A percentile compares a stretch with the other conserved stretches of the same genome.
Conservation (phyloP, 2,329 filamentous ascomycete genomes). For the Knufia fluminis region DNA sequence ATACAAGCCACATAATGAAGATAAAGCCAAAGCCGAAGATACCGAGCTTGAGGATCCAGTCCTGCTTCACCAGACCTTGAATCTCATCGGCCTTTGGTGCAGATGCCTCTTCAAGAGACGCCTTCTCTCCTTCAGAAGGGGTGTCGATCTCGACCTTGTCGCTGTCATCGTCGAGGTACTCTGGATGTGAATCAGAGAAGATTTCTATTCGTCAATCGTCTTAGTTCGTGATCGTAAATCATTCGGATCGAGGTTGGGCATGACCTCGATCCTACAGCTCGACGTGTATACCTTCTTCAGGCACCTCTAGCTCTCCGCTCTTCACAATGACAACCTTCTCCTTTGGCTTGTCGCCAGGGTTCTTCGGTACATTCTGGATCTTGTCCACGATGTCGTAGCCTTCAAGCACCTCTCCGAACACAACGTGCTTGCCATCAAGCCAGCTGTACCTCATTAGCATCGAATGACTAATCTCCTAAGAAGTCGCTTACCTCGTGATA, state of each 20-base stretch:
- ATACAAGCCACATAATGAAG: constrained; percentile 14
- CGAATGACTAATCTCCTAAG: too few relatives aligned
- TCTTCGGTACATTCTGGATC: constrained; percentile 55
- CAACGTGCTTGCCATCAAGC: constrained; percentile 57
- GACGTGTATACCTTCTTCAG: constrained; percentile 57
- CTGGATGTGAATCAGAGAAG: constrained; percentile 19
- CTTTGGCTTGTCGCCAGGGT: constrained; percentile 46
- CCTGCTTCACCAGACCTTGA: constrained; percentile 9
- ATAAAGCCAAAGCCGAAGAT: constrained; percentile 16
- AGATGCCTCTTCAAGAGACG: constrained; percentile 10
- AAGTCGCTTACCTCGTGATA: constrained; percentile 40
- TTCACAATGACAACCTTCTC: constrained; percentile 56
- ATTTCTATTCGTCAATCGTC: constrained; percentile 10
- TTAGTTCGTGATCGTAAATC: constrained; percentile 9
- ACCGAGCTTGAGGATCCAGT: constrained; percentile 16
- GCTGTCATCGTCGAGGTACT: constrained; percentile 14
- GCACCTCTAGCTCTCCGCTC: constrained; percentile 54
- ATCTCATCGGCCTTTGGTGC: constrained; percentile 4
- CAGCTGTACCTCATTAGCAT: constrained; percentile 32
- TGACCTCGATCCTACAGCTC: constrained; percentile 47
- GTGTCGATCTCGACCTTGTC: neutral
- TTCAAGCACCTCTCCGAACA: constrained; percentile 61
- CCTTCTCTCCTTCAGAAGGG: constrained; percentile 7
- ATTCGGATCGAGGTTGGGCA: constrained; percentile 17
- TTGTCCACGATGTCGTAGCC: constrained; percentile 57